Base-by-base conservation (phyloP, 371 early-diverging fungal species). In the Actinomucor elegans region DNA sequence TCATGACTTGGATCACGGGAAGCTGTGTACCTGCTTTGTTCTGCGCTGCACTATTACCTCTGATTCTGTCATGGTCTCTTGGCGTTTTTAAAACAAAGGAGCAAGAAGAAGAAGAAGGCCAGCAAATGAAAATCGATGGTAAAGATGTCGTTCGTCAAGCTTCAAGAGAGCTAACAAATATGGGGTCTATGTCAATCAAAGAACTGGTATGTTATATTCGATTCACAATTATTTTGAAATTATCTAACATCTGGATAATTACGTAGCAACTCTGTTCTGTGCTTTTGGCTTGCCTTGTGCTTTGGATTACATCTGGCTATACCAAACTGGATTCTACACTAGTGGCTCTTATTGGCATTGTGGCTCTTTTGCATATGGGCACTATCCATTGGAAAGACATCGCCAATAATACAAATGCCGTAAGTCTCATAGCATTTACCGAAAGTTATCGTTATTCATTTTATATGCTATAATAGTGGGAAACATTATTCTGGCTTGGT, bases 401-500 rank as follows among this genome's bases (percentile, higher is more conserved):
- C 7, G 55, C 80, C 7, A 69, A 61, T 26, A 90, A 91, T 63
- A 73, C 77, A 40, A 83, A 83, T 59, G 90, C 88, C 28, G 76
- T 76, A 71, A 66, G 61, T 59, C 11, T 34, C 11, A 26, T 14
- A 20, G 12, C 18, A 5, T 5, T 9, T 21, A 12, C 12, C 6
- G n/a, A 42, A 28, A 21, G 12, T 9, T 14, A 49, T 3, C 14
- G 33, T 35, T 28, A 26, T 3, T 11, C 7, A 26, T 21, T 21
- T 31, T 15, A 2, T 46, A 12, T 29, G 29, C 18, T 34, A 28
- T n/a, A n/a, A n/a, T 46, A 77, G 79, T 92, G 92, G 92, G 92
- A 92, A 56, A 82, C 88, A 4, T 78, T 88, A 33, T 90, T 88
- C 55, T 92, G 92, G 91, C 68, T 92, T 2, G 85, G 85, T 15